phyloP scores from a whole-genome alignment of 257 asterid species.

The Gentiana straminea region DNA sequence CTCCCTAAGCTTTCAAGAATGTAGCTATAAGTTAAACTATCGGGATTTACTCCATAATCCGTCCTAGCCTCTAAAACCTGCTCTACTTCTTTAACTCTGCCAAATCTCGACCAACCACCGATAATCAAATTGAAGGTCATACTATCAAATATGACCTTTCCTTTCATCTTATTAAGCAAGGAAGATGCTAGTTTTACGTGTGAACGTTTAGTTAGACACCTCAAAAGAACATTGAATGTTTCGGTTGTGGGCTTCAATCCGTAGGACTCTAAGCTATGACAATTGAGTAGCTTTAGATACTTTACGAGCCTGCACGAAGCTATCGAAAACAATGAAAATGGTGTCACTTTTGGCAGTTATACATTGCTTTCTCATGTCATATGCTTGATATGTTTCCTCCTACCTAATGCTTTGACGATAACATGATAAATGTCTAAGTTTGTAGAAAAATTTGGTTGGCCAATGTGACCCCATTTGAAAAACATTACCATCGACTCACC shows the following conservation, averaged over 20 bases:
- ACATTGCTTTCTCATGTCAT: constrained; percentile 47
- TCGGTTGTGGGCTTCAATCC: constrained; percentile 38
- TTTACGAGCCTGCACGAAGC: constrained; percentile 45
- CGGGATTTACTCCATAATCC: constrained; percentile 59
- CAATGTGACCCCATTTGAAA: constrained; percentile 63
- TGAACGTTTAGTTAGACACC: constrained; percentile 44
- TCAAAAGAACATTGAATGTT: constrained; percentile 40
- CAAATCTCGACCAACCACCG: constrained; percentile 75
- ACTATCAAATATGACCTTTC: constrained; percentile 34
- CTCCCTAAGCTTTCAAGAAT: constrained; percentile 77
- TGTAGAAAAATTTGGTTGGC: constrained; percentile 25
- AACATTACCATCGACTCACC: constrained; percentile 53
- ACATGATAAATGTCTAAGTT: constrained; percentile 27
- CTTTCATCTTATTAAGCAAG: constrained; percentile 45
- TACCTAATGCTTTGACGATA: constrained; percentile 61
- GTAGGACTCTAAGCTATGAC: constrained; percentile 40
- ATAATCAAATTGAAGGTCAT: constrained; percentile 43
- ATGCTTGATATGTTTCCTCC: constrained; percentile 47
- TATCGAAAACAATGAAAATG: constrained; percentile 51
- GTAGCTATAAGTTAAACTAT: constrained; percentile 44
- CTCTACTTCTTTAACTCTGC: constrained; percentile 61
- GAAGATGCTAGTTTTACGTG: constrained; percentile 51
- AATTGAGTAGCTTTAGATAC: constrained; percentile 49
- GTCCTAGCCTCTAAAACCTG: constrained; percentile 49
- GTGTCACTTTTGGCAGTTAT: constrained; percentile 40